phyloP scores from a whole-genome alignment of 2,329 filamentous ascomycete genomes.

The Fusarium sp. region DNA sequence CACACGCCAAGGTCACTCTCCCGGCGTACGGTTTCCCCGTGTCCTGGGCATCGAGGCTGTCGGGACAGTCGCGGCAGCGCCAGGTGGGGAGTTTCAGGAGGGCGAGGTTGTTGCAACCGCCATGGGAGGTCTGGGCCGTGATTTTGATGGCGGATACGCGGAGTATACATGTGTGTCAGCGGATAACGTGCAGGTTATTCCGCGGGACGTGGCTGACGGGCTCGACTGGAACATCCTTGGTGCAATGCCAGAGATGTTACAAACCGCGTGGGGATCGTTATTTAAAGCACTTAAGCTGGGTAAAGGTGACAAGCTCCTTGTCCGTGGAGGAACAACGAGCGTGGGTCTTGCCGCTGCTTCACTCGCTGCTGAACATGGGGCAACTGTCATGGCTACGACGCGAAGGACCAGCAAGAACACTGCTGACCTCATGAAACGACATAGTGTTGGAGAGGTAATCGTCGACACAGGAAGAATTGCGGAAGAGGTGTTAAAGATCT shows the following conservation, averaged over 20 bases:
- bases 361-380: neutral
- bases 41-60: neutral
- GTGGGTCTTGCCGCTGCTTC: neutral
- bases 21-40: neutral
- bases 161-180: neutral
- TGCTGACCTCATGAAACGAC: neutral
- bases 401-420: neutral
- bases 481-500: neutral
- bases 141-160: neutral
- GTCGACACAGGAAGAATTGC: neutral
- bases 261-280: neutral
- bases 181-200: neutral
- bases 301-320: neutral
- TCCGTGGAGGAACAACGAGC: neutral
- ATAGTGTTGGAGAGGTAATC: neutral
- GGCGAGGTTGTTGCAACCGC: neutral
- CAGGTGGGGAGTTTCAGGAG: neutral
- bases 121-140: neutral
- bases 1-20: slow-evolving; percentile 4
- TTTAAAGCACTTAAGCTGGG: neutral
- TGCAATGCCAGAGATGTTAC: neutral
- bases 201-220: neutral
- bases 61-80: neutral
- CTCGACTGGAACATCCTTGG: neutral
- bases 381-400: neutral